Percentiles rank a stretch among this genome's conserved stretches.
Conservation (phyloP, 352 stramenopile species). For the Globisporangium uncinulatum region DNA sequence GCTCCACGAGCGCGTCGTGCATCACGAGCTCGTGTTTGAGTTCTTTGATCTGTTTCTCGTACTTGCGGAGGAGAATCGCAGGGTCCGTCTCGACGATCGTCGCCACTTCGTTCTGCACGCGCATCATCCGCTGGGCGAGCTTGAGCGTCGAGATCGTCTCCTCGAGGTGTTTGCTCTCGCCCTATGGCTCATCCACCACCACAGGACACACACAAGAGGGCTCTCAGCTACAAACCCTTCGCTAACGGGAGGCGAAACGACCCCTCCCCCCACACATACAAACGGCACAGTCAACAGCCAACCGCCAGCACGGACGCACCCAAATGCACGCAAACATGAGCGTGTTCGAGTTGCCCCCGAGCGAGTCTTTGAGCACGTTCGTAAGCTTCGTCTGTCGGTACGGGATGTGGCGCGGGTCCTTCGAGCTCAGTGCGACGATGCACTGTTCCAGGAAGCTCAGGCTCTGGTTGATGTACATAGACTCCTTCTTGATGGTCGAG, state of each 20-base stretch:
- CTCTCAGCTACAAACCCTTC: not conserved
- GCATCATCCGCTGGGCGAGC: conserved; percentile 92
- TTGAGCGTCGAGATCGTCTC: conserved; percentile 93
- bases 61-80: conserved; percentile 79
- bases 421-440: conserved; percentile 83
- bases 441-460: conserved; percentile 95
- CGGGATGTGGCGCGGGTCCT: conserved; percentile 80
- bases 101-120: conserved; percentile 87
- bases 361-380: conserved; percentile 89
- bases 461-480: conserved; percentile 97
- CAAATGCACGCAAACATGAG: conserved; percentile 94
- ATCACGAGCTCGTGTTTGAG: conserved; percentile 93
- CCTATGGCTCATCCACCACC: conserved; percentile 14
- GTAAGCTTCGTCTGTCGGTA: conserved; percentile 96
- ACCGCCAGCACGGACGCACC: conserved; percentile 14
- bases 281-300: not conserved
- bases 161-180: conserved; percentile 88
- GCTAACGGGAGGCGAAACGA: too few relatives aligned
- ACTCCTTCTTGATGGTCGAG: conserved; percentile 93
- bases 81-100: conserved; percentile 87
- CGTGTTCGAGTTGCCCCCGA: conserved; percentile 95
- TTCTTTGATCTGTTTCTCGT: conserved; percentile 90
- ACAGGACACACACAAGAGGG: not conserved
- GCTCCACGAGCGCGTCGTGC: conserved; percentile 91
- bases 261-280: not conserved